phyloP scores from a whole-genome alignment of 2,329 filamentous ascomycete species.

The Sclerotinia subarctica region DNA sequence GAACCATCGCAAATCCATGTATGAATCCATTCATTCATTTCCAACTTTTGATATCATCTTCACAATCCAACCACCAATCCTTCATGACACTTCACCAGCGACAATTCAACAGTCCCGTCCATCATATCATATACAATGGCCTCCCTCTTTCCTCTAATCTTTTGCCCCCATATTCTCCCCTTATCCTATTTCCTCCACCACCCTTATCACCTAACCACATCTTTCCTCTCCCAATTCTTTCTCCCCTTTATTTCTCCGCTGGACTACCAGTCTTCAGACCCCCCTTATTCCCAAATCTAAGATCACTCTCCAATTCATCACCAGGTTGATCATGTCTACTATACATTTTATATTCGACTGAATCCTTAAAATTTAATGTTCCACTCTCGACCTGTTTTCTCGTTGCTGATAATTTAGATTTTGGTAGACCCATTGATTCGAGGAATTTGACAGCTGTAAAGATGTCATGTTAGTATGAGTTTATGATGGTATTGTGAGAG shows the following conservation, averaged over 20 bases:
- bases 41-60: neutral
- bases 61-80: neutral
- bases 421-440: slow-evolving; percentile 63
- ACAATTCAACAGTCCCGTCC: neutral
- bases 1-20: neutral
- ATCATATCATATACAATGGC: too few relatives aligned
- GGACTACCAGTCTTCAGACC: neutral
- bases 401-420: slow-evolving; percentile 55
- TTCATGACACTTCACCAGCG: neutral
- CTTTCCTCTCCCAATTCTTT: neutral
- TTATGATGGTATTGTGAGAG: neutral
- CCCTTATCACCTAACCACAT: neutral
- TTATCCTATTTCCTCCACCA: too few relatives aligned
- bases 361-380: slow-evolving; percentile 55
- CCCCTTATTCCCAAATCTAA: neutral
- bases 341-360: slow-evolving; percentile 60
- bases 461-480: slow-evolving; percentile 7
- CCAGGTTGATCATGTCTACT: slow-evolving; percentile 55
- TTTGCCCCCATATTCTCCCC: neutral
- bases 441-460: slow-evolving; percentile 54
- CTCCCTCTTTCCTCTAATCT: neutral
- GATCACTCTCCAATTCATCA: slow-evolving; percentile 37
- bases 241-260: neutral
- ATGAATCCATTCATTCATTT: neutral
- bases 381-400: slow-evolving; percentile 59